A percentile compares a stretch with the other conserved stretches of the same genome.
Conservation (phyloP, 2,329 filamentous ascomycete genomes). For the Domatiomyces catenatus region DNA sequence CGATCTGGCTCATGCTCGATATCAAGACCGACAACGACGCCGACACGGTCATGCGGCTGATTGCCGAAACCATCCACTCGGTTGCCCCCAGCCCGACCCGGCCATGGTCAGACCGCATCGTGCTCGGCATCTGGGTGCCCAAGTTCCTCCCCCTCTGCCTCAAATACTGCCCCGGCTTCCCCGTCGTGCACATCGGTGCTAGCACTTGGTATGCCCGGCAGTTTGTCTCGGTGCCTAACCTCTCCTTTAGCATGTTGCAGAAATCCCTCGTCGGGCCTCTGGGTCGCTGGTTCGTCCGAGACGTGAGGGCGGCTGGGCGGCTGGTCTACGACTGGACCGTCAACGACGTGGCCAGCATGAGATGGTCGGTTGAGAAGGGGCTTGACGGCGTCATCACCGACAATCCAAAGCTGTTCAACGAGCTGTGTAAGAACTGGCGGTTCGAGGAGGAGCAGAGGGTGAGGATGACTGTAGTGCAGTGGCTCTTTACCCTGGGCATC, state of each 20-base stretch:
- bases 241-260: conserved; percentile 67
- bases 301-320: conserved; percentile 40
- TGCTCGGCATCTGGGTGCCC: conserved; percentile 70
- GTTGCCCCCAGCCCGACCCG: conserved; percentile 30
- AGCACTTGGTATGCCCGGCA: conserved; percentile 46
- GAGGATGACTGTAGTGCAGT: conserved; percentile 9
- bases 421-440: conserved; percentile 15
- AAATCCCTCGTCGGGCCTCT: conserved; percentile 48
- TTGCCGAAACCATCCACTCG: conserved; percentile 47
- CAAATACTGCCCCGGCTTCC: conserved; percentile 32
- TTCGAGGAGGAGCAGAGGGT: conserved; percentile 8
- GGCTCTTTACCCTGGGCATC: conserved; percentile 12
- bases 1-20: conserved; percentile 71
- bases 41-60: conserved; percentile 52
- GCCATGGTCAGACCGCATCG: conserved; percentile 57
- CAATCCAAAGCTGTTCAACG: conserved; percentile 49
- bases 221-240: conserved; percentile 51
- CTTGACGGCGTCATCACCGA: conserved; percentile 80
- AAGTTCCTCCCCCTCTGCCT: conserved; percentile 52
- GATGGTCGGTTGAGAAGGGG: conserved; percentile 52
- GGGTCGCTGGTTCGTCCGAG: conserved; percentile 50
- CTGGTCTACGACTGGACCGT: conserved; percentile 73
- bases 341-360: conserved; percentile 64
- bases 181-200: conserved; percentile 28
- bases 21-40: conserved; percentile 50